These are phyloP conservation scores for Babesia bovis DNA, from an alignment of 169 alveolate genomes.

Conservation along the genomic window DNA sequence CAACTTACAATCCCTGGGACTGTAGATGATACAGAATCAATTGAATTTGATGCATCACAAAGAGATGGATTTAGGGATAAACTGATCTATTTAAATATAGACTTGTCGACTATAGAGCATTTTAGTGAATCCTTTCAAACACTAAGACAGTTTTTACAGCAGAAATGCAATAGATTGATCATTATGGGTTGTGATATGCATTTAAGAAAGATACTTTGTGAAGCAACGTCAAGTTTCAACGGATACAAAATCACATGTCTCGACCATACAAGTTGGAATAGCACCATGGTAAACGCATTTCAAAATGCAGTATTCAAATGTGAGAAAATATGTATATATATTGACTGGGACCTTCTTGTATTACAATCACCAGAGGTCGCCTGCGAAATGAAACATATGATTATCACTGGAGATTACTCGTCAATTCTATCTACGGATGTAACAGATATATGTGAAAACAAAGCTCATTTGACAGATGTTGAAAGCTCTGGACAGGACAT, in stretches of 20 bases:
- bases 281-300: neutral
- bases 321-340: slow-evolving; percentile 4
- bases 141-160: neutral
- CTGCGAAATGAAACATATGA: neutral
- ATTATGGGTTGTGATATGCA: slow-evolving; percentile 1
- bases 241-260: neutral
- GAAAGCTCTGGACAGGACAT: neutral
- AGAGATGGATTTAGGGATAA: neutral
- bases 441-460: neutral
- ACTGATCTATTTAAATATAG: neutral
- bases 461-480: neutral
- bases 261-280: neutral
- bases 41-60: no score
- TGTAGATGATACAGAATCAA: no score
- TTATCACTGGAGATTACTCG: slow-evolving; percentile 1
- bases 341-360: slow-evolving; percentile 26
- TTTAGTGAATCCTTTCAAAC: neutral
- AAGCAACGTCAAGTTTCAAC: neutral
- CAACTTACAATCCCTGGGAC: no score
- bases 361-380: slow-evolving; percentile 5
- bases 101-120: neutral
- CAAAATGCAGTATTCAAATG: neutral
- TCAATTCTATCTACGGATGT: neutral
- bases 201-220: neutral
- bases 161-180: neutral